A percentile compares a stretch with the other conserved stretches of the same genome.
phyloP scores from a whole-genome alignment of 768 basidiomycete genomes.

The Rhizopogon vulgaris region DNA sequence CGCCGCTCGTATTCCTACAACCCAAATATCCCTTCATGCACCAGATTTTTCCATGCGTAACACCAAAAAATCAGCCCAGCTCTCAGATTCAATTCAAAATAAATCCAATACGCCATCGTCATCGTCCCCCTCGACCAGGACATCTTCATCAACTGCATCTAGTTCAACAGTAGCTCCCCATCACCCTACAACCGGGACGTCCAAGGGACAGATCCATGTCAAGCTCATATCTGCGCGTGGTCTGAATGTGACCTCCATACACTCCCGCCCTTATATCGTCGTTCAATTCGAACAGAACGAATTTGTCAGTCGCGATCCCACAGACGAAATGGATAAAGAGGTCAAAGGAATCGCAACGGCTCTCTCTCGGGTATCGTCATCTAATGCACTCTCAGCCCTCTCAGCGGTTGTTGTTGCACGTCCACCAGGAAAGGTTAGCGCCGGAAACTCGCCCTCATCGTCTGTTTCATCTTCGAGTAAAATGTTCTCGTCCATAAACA shows the following conservation, averaged over 20 bases:
- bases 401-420: constrained; percentile 52
- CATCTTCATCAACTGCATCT: constrained; percentile 24
- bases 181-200: constrained; percentile 29
- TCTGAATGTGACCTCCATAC: constrained; percentile 63
- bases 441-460: constrained; percentile 38
- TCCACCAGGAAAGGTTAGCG: constrained; percentile 35
- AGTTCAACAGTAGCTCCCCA: constrained; percentile 17
- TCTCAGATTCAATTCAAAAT: constrained; percentile 28
- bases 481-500: constrained; percentile 23
- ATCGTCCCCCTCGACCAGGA: constrained; percentile 32
- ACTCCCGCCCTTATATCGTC: constrained; percentile 85
- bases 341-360: constrained; percentile 72
- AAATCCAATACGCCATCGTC: constrained; percentile 34
- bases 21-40: constrained; percentile 73
- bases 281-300: constrained; percentile 99
- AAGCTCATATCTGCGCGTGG: constrained; percentile 90
- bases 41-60: constrained; percentile 79
- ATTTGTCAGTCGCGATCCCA: constrained; percentile 89
- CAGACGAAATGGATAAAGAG: constrained; percentile 80
- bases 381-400: constrained; percentile 60
- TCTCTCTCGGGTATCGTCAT: constrained; percentile 51
- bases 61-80: constrained; percentile 34
- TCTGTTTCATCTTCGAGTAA: constrained; percentile 34
- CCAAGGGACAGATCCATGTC: constrained; percentile 82
- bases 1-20: constrained; percentile 48